Percentiles rank a stretch among this genome's conserved stretches.
phyloP scores from a whole-genome alignment of 129 eudicot species.

The Tanacetum coccineum region DNA sequence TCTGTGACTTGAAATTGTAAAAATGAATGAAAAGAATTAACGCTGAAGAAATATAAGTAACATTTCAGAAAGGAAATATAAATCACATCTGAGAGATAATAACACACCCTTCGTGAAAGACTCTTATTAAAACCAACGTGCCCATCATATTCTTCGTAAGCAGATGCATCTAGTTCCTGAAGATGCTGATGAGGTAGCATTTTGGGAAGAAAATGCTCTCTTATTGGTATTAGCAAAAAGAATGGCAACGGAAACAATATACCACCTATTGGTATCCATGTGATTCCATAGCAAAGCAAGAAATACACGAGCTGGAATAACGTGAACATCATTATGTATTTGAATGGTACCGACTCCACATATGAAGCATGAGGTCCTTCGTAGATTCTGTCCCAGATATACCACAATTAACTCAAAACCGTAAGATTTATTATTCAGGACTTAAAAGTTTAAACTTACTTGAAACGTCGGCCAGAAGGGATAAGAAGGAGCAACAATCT shows the following conservation, averaged over 20 bases:
- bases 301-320: slow-evolving; percentile 59
- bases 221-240: slow-evolving; percentile 59
- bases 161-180: slow-evolving; percentile 71
- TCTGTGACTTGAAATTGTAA: too few species aligned
- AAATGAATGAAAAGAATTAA: not conserved
- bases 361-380: slow-evolving; percentile 58
- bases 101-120: slow-evolving; percentile 48
- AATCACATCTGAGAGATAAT: not conserved
- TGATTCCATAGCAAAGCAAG: slow-evolving; percentile 64
- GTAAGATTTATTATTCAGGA: not conserved
- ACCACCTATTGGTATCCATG: slow-evolving; percentile 94
- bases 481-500: slow-evolving; percentile 57
- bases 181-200: slow-evolving; percentile 51
- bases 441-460: slow-evolving; percentile 31
- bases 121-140: slow-evolving; percentile 25
- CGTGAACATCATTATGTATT: slow-evolving; percentile 55
- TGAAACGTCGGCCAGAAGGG: slow-evolving; percentile 54
- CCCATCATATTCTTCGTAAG: slow-evolving; percentile 72
- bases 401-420: slow-evolving; percentile 10
- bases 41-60: not conserved
- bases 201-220: slow-evolving; percentile 77
- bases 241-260: slow-evolving; percentile 72
- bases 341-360: slow-evolving; percentile 65
- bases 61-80: not conserved
- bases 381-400: slow-evolving; percentile 38